phyloP scores from a whole-genome alignment of 2,329 filamentous ascomycete species.

The Moelleriella libera region DNA sequence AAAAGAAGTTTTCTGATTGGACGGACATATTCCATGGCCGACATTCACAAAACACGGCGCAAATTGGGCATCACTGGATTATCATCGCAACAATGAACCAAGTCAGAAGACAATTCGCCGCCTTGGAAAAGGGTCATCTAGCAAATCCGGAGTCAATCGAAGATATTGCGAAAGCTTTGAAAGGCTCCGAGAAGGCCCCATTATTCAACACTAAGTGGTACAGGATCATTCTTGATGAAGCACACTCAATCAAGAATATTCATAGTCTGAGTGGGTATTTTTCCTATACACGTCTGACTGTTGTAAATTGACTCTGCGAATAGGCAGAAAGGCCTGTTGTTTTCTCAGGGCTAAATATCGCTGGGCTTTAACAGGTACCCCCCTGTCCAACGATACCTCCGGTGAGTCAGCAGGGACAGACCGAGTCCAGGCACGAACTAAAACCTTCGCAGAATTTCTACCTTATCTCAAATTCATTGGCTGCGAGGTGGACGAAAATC shows the following conservation, averaged over 20 bases:
- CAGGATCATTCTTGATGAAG: slow-evolving; percentile 42
- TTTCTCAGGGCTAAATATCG: slow-evolving; percentile 13
- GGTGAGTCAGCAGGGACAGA: slow-evolving; percentile 9
- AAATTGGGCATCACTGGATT: neutral
- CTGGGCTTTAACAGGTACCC: slow-evolving; percentile 22
- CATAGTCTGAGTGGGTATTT: slow-evolving; percentile 12
- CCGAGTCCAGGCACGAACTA: neutral
- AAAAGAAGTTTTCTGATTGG: neutral
- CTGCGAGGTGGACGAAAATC: slow-evolving; percentile 4
- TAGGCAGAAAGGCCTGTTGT: slow-evolving; percentile 9
- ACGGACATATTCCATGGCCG: slow-evolving; percentile 6
- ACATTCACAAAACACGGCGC: neutral
- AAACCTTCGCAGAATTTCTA: slow-evolving; percentile 17
- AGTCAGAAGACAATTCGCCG: neutral
- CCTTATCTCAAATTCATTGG: slow-evolving; percentile 19
- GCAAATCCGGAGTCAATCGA: neutral
- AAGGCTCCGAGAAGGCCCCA: neutral
- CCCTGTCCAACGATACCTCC: slow-evolving; percentile 14
- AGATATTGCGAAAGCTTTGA: slow-evolving; percentile 7
- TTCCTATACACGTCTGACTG: neutral
- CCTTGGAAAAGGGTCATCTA: neutral
- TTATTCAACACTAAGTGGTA: slow-evolving; percentile 21
- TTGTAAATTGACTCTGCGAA: neutral
- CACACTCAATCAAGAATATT: slow-evolving; percentile 39
- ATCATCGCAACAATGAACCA: neutral